Evolutionary conservation across 257 asterid species (phyloP).

Genomic region (Solanum pinnatisectum): DNA sequence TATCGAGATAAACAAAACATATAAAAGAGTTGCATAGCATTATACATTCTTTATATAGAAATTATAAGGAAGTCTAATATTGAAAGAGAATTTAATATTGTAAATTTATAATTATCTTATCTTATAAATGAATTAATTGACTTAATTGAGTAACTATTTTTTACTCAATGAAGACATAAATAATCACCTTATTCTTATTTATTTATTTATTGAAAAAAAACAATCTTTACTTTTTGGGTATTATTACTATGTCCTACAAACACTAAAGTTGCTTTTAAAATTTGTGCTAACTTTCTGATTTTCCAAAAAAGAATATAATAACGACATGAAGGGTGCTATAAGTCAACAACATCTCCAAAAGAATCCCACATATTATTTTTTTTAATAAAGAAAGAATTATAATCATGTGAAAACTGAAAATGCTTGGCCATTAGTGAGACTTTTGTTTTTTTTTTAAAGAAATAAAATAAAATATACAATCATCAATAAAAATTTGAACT

Average conservation of each 20-base stretch:
- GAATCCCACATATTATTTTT: background rate
- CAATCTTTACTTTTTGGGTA: background rate
- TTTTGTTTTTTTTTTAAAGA: too few relatives aligned
- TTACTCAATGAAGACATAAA: background rate
- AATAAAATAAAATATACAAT: too few relatives aligned
- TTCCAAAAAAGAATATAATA: background rate
- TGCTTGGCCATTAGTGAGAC: background rate
- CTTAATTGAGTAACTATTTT: background rate
- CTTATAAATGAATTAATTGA: background rate
- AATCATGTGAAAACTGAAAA: background rate
- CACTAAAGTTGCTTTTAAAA: background rate
- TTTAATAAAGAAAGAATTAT: background rate
- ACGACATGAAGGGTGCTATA: background rate
- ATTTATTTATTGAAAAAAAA: background rate
- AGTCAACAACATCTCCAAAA: slow-evolving; percentile 7
- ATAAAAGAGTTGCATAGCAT: too few relatives aligned
- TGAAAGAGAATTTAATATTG: too few relatives aligned
- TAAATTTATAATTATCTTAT: too few relatives aligned
- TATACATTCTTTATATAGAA: too few relatives aligned
- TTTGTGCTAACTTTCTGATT: background rate
- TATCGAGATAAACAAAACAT: background rate
- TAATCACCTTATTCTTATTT: background rate
- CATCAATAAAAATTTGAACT: too few relatives aligned
- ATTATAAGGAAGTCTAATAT: too few relatives aligned
- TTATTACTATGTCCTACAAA: background rate